A percentile compares a stretch with the other conserved stretches of the same genome.
Conservation (phyloP, 1,284 basidiomycete genomes). For the Trichosporon sp. region DNA sequence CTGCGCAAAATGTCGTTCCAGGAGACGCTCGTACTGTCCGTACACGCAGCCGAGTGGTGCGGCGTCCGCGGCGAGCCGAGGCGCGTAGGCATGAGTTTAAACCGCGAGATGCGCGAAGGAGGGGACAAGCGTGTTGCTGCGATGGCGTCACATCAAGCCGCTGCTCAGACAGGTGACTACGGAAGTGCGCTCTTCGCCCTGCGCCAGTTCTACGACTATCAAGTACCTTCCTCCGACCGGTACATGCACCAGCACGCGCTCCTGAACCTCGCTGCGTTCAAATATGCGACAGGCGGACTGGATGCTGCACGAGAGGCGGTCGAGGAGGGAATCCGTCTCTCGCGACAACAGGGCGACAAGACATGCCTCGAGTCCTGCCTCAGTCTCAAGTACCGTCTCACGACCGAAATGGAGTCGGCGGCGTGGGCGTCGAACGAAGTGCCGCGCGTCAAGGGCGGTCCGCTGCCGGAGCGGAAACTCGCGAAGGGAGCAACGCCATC, state of each 20-base stretch:
- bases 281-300: constrained; percentile 51
- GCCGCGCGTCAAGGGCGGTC: constrained; percentile 32
- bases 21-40: constrained; percentile 43
- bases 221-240: constrained; percentile 43
- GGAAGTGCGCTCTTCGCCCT: constrained; percentile 45
- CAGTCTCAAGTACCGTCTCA: constrained; percentile 39
- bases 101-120: constrained; percentile 10
- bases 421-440: constrained; percentile 31
- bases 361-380: constrained; percentile 51
- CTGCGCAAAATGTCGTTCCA: constrained; percentile 51
- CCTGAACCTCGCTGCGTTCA: constrained; percentile 53
- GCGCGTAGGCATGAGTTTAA: constrained; percentile 1
- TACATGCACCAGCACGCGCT: constrained; percentile 53
- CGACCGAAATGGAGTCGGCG: constrained; percentile 30
- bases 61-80: constrained; percentile 24
- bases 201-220: constrained; percentile 54
- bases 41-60: constrained; percentile 47
- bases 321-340: constrained; percentile 52
- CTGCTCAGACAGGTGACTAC: constrained; percentile 48
- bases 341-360: constrained; percentile 49
- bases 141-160: constrained; percentile 39
- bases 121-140: constrained; percentile 16
- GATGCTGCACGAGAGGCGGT: constrained; percentile 46
- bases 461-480: constrained; percentile 34
- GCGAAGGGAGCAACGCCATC: constrained; percentile 38